Conservation (phyloP, 768 basidiomycete species). For the Basidioascus undulatus region DNA sequence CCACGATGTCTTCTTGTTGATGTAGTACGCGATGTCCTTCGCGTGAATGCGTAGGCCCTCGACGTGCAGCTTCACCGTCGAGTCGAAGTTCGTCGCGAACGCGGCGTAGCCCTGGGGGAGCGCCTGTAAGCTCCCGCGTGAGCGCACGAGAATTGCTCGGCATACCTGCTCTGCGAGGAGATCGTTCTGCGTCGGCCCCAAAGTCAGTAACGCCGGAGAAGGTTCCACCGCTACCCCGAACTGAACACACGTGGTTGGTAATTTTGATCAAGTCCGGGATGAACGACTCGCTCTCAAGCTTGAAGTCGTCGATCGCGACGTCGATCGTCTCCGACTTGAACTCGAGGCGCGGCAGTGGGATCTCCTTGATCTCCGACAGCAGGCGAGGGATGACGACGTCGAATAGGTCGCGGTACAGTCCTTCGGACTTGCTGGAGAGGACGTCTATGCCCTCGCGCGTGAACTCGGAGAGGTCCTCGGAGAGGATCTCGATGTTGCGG, state of each 20-base stretch:
- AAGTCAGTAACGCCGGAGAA: too few species aligned
- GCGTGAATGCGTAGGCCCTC: conserved; percentile 21
- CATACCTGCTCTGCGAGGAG: not conserved
- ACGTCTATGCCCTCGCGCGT: conserved; percentile 18
- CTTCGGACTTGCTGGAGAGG: conserved; percentile 16
- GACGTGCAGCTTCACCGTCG: conserved; percentile 18
- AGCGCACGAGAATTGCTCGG: too few species aligned
- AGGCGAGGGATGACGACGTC: conserved; percentile 20
- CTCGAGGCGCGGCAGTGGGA: conserved; percentile 21
- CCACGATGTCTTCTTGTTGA: conserved; percentile 20
- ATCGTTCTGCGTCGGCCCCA: too few species aligned
- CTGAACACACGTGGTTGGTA: too few species aligned
- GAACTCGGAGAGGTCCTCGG: conserved; percentile 15
- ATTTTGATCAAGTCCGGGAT: not conserved
- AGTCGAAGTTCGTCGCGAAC: conserved; percentile 20
- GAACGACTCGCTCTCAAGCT: not conserved
- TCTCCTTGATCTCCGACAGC: conserved; percentile 20
- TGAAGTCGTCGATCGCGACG: not conserved
- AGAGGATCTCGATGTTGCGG: too few species aligned
- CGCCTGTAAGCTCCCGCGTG: too few species aligned
- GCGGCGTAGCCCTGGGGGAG: conserved; percentile 24
- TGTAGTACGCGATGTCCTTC: conserved; percentile 21
- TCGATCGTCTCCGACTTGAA: conserved; percentile 10
- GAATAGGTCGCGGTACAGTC: conserved; percentile 19
- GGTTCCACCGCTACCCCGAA: too few species aligned